Evolutionary conservation across 1,284 basidiomycete genomes (phyloP).

Genomic region (Entoloma clypeatum): DNA sequence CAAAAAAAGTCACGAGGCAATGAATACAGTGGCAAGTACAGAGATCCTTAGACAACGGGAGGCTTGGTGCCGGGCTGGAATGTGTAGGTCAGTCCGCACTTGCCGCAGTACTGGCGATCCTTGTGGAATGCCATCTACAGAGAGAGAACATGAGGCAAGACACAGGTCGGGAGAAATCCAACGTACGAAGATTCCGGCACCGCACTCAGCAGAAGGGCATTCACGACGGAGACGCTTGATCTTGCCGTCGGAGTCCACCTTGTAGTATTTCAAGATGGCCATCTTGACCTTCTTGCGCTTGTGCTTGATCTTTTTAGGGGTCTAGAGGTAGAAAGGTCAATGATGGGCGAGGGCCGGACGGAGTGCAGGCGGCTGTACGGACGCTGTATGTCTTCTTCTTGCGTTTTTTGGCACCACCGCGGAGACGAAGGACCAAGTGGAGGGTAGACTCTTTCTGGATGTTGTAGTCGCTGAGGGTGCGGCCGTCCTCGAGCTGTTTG

Average conservation of each 20-base stretch:
- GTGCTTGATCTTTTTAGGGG: slow-evolving; percentile 99
- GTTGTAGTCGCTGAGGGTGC: slow-evolving; percentile 85
- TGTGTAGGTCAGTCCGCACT: slow-evolving; percentile 89
- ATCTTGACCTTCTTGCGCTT: slow-evolving; percentile 99
- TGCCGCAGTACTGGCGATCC: slow-evolving; percentile 94
- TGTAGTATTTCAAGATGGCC: slow-evolving; percentile 99
- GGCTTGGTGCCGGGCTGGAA: slow-evolving; percentile 80
- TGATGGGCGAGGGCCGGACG: neutral
- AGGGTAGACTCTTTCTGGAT: slow-evolving; percentile 82
- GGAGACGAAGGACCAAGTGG: slow-evolving; percentile 92
- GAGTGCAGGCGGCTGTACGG: slow-evolving; percentile 22
- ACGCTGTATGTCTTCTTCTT: slow-evolving; percentile 99
- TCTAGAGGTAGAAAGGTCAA: slow-evolving; percentile 43
- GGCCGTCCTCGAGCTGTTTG: slow-evolving; percentile 95
- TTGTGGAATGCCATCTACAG: slow-evolving; percentile 89
- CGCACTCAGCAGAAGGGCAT: slow-evolving; percentile 88
- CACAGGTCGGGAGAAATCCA: slow-evolving; percentile 2
- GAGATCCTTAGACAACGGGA: slow-evolving; percentile 49
- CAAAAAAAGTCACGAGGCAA: too few relatives aligned
- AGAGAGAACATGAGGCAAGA: neutral
- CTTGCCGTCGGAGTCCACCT: slow-evolving; percentile 98
- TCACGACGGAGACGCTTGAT: slow-evolving; percentile 98
- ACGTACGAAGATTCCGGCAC: slow-evolving; percentile 92
- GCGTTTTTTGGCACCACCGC: slow-evolving; percentile 98
- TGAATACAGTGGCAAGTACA: too few relatives aligned